These are phyloP conservation scores for Candida verbasci DNA, from an alignment of 805 yeast species.

Conservation along the genomic window DNA sequence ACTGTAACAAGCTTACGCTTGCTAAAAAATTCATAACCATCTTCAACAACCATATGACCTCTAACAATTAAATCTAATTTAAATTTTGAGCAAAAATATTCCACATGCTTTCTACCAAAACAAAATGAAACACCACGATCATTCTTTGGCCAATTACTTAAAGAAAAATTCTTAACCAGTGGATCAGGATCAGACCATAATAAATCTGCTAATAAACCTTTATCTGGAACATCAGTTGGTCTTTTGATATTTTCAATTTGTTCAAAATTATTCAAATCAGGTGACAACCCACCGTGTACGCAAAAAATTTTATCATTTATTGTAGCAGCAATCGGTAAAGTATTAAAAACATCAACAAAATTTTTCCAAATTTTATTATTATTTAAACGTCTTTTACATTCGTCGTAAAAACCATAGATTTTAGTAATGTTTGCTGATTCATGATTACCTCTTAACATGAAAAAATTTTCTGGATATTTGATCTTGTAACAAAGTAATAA, in stretches of 20 bases:
- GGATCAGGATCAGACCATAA: conserved; percentile 79
- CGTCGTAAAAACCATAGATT: conserved; percentile 59
- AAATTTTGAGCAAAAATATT: conserved; percentile 58
- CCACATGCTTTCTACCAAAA: conserved; percentile 71
- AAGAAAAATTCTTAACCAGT: conserved; percentile 27
- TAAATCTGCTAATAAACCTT: conserved; percentile 71
- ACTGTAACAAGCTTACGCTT: conserved; percentile 72
- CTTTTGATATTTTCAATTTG: conserved; percentile 69
- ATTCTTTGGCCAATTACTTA: conserved; percentile 67
- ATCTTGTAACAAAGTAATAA: conserved; percentile 50
- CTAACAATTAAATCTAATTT: conserved; percentile 74
- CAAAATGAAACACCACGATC: conserved; percentile 82
- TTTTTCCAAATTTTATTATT: conserved; percentile 46
- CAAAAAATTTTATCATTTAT: conserved; percentile 55
- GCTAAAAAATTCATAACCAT: conserved; percentile 80
- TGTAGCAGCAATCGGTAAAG: conserved; percentile 59
- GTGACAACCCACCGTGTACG: conserved; percentile 73
- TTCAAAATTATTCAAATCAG: conserved; percentile 57
- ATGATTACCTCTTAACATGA: conserved; percentile 57
- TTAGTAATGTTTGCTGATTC: conserved; percentile 57
- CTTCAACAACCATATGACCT: conserved; percentile 89
- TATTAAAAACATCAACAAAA: conserved; percentile 53
- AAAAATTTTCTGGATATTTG: conserved; percentile 57
- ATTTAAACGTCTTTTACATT: conserved; percentile 51
- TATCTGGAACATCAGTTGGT: conserved; percentile 83